Conservation (phyloP, 495 filamentous ascomycete genomes). For the Terfezia claveryi region DNA sequence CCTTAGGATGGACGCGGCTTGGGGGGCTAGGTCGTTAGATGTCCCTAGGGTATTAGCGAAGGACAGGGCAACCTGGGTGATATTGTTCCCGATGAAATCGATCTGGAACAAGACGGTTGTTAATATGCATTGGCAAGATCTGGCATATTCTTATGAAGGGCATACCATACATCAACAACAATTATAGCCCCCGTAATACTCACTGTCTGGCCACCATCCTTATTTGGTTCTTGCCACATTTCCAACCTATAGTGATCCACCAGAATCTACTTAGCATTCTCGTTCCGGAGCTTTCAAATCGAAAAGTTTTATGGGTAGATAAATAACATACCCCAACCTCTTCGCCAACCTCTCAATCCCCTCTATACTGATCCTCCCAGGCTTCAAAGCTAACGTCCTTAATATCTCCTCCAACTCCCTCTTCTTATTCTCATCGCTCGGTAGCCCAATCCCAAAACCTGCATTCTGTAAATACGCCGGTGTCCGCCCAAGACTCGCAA, state of each 20-base stretch:
- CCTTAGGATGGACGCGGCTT: slow-evolving; percentile 27
- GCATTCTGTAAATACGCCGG: not conserved
- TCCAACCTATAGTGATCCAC: too few species aligned
- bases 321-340: slow-evolving; percentile 30
- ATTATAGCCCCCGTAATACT: slow-evolving; percentile 46
- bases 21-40: slow-evolving; percentile 11
- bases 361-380: slow-evolving; percentile 45
- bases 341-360: slow-evolving; percentile 56
- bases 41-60: slow-evolving; percentile 14
- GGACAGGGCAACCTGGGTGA: slow-evolving; percentile 18
- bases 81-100: slow-evolving; percentile 13
- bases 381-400: slow-evolving; percentile 7
- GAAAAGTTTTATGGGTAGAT: not conserved
- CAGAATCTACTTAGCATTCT: not conserved
- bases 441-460: slow-evolving; percentile 1
- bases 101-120: slow-evolving; percentile 20
- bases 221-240: too few species aligned
- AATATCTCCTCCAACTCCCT: slow-evolving; percentile 17
- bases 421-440: slow-evolving; percentile 16
- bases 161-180: slow-evolving; percentile 30
- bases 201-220: slow-evolving; percentile 25
- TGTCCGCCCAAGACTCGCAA: slow-evolving; percentile 4
- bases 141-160: slow-evolving; percentile 29
- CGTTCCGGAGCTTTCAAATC: not conserved
- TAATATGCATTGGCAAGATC: slow-evolving; percentile 26